A percentile compares a stretch with the other conserved stretches of the same genome.
Conservation (phyloP, 129 eudicot genomes). For the Kitagawia praeruptora region DNA sequence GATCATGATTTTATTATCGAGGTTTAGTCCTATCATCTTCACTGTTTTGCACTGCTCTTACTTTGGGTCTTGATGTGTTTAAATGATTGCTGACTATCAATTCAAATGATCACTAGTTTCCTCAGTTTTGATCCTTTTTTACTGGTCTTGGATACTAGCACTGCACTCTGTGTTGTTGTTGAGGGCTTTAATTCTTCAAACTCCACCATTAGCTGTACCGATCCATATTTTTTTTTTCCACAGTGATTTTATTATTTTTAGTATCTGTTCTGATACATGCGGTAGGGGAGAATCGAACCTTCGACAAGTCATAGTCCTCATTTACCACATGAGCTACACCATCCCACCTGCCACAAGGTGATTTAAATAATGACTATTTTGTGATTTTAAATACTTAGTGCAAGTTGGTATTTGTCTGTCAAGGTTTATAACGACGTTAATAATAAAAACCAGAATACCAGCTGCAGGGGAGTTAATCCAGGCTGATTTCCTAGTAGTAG, state of each 20-base stretch:
- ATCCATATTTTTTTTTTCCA: no score
- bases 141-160: neutral
- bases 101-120: neutral
- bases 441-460: neutral
- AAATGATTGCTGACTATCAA: neutral
- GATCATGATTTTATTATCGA: neutral
- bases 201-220: neutral
- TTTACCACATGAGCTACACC: no score
- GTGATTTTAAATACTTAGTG: slow-evolving; percentile 28
- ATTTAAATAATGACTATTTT: slow-evolving; percentile 7
- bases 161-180: neutral
- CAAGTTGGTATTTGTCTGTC: slow-evolving; percentile 50
- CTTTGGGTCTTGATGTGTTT: neutral
- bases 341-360: slow-evolving; percentile 25
- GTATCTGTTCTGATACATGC: no score
- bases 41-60: neutral
- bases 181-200: neutral
- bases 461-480: neutral
- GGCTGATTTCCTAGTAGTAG: neutral
- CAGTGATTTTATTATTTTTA: no score
- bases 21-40: neutral
- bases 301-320: no score
- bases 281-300: no score
- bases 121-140: neutral
- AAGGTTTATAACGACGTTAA: slow-evolving; percentile 10